These are phyloP conservation scores for Parmales sp. DNA, from an alignment of 108 stramenopile species.

Conservation along the genomic window DNA sequence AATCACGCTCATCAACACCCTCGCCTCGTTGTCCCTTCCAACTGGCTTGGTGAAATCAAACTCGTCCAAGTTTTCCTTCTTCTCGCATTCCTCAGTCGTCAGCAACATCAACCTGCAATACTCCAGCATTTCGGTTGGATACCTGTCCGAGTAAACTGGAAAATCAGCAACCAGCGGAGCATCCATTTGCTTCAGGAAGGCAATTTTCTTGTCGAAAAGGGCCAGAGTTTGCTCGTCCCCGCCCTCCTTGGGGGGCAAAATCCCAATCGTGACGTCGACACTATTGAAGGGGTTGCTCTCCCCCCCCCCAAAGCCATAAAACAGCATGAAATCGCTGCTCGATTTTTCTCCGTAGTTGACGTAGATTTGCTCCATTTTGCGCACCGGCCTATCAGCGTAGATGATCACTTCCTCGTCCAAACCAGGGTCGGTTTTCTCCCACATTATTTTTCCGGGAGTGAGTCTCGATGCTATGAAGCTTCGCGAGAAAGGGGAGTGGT, in stretches of 20 bases:
- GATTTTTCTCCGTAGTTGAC: constrained; percentile 89
- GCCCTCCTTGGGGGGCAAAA: constrained; percentile 53
- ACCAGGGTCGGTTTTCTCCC: constrained; percentile 64
- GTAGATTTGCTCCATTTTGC: constrained; percentile 82
- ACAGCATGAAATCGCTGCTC: constrained; percentile 81
- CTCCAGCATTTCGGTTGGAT: constrained; percentile 86
- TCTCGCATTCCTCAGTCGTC: constrained; percentile 78
- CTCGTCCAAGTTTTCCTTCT: constrained; percentile 33
- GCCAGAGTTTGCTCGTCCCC: constrained; percentile 48
- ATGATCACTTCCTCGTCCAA: constrained; percentile 87
- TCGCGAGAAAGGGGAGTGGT: constrained; percentile 84
- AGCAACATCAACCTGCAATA: constrained; percentile 86
- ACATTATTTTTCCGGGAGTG: no score
- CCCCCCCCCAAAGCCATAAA: constrained; percentile 88
- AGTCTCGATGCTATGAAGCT: no score
- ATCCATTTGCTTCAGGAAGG: constrained; percentile 67
- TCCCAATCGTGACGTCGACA: constrained; percentile 80
- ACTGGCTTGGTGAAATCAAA: neutral
- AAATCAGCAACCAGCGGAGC: constrained; percentile 71
- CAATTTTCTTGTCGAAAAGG: constrained; percentile 66
- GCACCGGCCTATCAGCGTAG: constrained; percentile 81
- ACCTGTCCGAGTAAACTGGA: constrained; percentile 87
- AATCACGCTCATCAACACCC: neutral
- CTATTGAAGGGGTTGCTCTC: constrained; percentile 93
- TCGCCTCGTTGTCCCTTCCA: constrained; percentile 9